These are phyloP conservation scores for Cyclocybe aegerita DNA, from an alignment of 768 basidiomycete genomes.

Conservation along the genomic window DNA sequence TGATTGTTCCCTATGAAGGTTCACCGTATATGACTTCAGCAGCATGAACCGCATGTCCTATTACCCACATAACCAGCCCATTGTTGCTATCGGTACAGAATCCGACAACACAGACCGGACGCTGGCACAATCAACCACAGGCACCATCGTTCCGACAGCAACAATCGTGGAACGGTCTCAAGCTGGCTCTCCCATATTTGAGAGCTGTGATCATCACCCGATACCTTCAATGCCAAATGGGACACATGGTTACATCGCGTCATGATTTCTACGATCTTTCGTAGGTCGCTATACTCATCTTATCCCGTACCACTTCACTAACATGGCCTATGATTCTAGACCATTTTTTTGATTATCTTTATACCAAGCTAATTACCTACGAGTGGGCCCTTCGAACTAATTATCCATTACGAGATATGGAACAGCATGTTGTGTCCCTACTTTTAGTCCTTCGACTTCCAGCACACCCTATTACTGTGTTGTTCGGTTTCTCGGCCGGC, in stretches of 20 bases:
- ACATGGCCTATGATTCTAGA: background rate
- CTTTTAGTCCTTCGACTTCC: no score
- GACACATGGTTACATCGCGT: conserved; percentile 16
- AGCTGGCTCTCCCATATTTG: conserved; percentile 41
- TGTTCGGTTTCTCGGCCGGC: background rate
- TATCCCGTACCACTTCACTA: conserved; percentile 2
- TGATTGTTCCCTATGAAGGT: conserved; percentile 45
- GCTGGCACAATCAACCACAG: conserved; percentile 39
- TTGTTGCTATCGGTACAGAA: conserved; percentile 39
- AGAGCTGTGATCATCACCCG: conserved; percentile 29
- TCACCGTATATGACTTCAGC: conserved; percentile 86
- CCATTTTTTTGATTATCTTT: conserved; percentile 13
- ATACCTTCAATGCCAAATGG: conserved; percentile 22
- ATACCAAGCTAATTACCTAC: conserved; percentile 19
- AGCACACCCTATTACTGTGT: no score
- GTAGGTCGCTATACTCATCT: conserved; percentile 2
- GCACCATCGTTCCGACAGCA: conserved; percentile 42
- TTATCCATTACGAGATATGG: background rate
- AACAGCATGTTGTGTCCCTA: background rate
- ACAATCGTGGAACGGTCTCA: conserved; percentile 50
- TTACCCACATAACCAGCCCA: conserved; percentile 81
- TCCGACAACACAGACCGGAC: conserved; percentile 42
- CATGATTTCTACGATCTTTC: conserved; percentile 20
- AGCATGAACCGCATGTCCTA: conserved; percentile 76
- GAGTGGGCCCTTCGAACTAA: no score